Conservation (phyloP, 805 yeast genomes). For the Yarrowia hollandica region DNA sequence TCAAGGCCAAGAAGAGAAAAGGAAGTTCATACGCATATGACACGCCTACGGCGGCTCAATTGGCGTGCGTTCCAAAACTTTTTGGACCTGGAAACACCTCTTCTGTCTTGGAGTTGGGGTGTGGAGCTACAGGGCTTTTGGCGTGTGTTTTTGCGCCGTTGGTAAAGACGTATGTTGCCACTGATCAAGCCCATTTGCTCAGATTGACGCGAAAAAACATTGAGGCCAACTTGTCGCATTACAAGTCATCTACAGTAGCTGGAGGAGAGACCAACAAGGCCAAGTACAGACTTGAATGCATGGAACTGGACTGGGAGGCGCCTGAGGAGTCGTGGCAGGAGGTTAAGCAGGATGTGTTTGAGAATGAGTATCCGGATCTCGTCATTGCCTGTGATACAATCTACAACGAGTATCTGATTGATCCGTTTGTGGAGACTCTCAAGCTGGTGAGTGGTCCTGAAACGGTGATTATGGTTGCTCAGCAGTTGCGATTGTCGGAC, state of each 20-base stretch:
- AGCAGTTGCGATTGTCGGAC: constrained; percentile 57
- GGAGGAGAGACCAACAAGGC: not conserved
- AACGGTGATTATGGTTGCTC: constrained; percentile 47
- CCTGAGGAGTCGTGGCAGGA: constrained; percentile 43
- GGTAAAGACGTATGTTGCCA: constrained; percentile 49
- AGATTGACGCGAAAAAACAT: constrained; percentile 54
- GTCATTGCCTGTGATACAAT: constrained; percentile 66
- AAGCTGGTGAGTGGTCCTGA: constrained; percentile 38
- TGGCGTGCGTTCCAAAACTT: constrained; percentile 1
- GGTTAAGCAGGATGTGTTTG: constrained; percentile 32
- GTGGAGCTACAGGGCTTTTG: constrained; percentile 59
- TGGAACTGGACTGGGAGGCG: constrained; percentile 65
- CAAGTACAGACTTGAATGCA: constrained; percentile 42
- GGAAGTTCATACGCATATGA: constrained; percentile 7
- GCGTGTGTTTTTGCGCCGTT: constrained; percentile 46
- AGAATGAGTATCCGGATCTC: constrained; percentile 41
- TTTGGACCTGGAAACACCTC: constrained; percentile 31
- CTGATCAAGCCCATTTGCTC: constrained; percentile 59
- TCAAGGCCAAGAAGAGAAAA: not conserved
- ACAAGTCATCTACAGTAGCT: constrained; percentile 37
- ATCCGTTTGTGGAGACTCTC: constrained; percentile 50
- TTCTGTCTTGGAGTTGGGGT: constrained; percentile 57
- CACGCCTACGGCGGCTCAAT: not conserved
- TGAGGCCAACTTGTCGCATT: constrained; percentile 41
- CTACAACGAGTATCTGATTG: constrained; percentile 61